phyloP scores from a whole-genome alignment of 768 basidiomycete species.

The Mycena filopes region DNA sequence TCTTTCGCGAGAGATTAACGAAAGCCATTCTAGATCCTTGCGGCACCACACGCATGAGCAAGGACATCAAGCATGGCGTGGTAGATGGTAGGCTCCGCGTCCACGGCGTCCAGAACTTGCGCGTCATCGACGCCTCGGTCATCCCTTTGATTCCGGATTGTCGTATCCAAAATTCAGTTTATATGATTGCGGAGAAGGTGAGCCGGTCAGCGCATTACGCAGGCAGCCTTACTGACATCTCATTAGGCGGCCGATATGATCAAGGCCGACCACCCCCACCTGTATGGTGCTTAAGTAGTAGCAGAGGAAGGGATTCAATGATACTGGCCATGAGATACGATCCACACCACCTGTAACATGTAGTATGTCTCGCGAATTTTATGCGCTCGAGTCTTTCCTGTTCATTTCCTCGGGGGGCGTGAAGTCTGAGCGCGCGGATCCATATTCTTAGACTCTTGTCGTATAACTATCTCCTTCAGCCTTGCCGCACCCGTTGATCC shows the following conservation, averaged over 20 bases:
- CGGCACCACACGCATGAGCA: constrained; percentile 25
- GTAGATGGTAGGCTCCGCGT: constrained; percentile 27
- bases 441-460: too few relatives aligned
- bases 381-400: too few relatives aligned
- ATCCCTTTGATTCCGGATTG: constrained; percentile 29
- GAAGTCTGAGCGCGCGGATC: too few relatives aligned
- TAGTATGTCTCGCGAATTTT: too few relatives aligned
- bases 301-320: too few relatives aligned
- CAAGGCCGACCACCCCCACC: constrained; percentile 23
- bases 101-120: constrained; percentile 23
- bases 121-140: constrained; percentile 29
- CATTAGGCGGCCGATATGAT: constrained; percentile 24
- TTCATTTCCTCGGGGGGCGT: too few relatives aligned
- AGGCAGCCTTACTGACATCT: constrained; percentile 1
- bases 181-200: constrained; percentile 27
- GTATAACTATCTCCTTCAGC: too few relatives aligned
- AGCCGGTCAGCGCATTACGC: background rate
- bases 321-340: too few relatives aligned
- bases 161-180: constrained; percentile 25
- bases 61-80: constrained; percentile 23
- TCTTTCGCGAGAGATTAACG: background rate
- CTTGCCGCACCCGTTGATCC: too few relatives aligned
- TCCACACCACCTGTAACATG: too few relatives aligned
- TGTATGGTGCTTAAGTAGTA: constrained; percentile 7
- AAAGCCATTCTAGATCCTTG: constrained; percentile 21